Base-by-base conservation (phyloP, 371 early-diverging fungal species). In the Mortierella polycephala region DNA sequence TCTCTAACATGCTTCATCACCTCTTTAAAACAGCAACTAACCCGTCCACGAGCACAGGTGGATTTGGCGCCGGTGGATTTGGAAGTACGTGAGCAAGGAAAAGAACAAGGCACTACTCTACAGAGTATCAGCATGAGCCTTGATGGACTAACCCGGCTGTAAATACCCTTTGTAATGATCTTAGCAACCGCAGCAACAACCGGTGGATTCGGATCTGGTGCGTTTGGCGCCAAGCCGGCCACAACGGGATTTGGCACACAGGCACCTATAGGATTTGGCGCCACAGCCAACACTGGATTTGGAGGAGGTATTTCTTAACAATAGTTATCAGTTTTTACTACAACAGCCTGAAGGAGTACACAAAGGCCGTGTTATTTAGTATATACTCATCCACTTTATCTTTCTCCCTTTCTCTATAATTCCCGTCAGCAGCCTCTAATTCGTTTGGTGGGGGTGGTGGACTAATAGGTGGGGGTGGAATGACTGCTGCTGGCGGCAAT, bases 361-460 rank as follows among this genome's bases (percentile, higher is more conserved):
- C 30, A 30, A 30, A 30, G 30, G 4, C 30, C 30, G 4, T 30
- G 30, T 2, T 23, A 11, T 7, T 41, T 13, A 42, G n/a, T 42
- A 21, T 47, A 18, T 47, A 20, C 7, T 62, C 7, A 40, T 5
- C 5, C 42, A 9, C 23, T 46, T 37, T 47, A 2, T 49, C n/a
- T 51, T 7, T 79, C 64, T 46, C 81, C 76, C 7, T 77, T 6
- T 82, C 57, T 74, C 75, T 14, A 7, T 60, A 64, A 14, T 74
- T 41, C 7, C 59, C 45, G 11, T 52, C 69, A 42, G 54, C 74
- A 0, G 71, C 83, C 1, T 69, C 83, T 14, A 75, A 82, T 23
- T 75, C 84, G 5, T 89, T 91, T 81, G 90, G 90, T 16, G 85
- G 83, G 49, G 66, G 86, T 53, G 83, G 83, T 20, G 83, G 82